phyloP scores from a whole-genome alignment of 2,329 filamentous ascomycete genomes.

The Pseudomassariella vexata region DNA sequence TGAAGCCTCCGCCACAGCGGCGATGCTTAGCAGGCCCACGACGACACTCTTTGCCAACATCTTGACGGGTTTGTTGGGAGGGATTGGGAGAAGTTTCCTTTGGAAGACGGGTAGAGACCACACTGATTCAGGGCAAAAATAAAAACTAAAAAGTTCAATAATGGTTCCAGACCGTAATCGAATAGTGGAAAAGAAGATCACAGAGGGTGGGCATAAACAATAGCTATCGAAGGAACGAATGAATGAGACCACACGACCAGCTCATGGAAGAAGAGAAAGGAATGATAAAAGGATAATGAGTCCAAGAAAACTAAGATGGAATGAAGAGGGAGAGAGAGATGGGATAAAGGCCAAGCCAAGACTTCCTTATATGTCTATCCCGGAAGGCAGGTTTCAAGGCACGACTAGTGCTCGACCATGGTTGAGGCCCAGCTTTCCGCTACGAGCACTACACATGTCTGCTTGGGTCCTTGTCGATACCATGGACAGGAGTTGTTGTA shows the following conservation, averaged over 20 bases:
- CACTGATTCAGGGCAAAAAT: too few relatives aligned
- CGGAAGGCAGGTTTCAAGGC: slow-evolving; percentile 14
- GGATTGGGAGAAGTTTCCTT: slow-evolving; percentile 8
- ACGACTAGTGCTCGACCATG: slow-evolving; percentile 15
- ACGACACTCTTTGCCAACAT: slow-evolving; percentile 49
- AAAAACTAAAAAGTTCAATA: slow-evolving; percentile 25
- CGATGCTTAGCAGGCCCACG: slow-evolving; percentile 42
- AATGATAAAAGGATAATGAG: slow-evolving; percentile 21
- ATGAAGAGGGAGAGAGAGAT: slow-evolving; percentile 23
- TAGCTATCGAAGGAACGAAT: slow-evolving; percentile 37
- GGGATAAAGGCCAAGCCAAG: slow-evolving; percentile 32
- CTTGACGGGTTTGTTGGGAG: slow-evolving; percentile 22
- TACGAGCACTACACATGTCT: slow-evolving; percentile 21
- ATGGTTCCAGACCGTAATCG: slow-evolving; percentile 47
- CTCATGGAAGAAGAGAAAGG: slow-evolving; percentile 33
- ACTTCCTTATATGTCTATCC: slow-evolving; percentile 32
- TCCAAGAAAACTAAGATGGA: slow-evolving; percentile 20
- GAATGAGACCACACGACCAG: slow-evolving; percentile 43
- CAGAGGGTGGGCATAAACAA: slow-evolving; percentile 30
- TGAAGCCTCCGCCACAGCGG: slow-evolving; percentile 38
- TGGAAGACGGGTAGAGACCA: too few relatives aligned
- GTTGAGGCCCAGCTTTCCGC: slow-evolving; percentile 17
- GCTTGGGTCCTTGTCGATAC: slow-evolving; percentile 19
- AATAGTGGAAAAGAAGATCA: slow-evolving; percentile 38
- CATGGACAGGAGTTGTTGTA: slow-evolving; percentile 26